phyloP scores from a whole-genome alignment of 202 grass and related monocot genomes.

The Hordeum pubiflorum region DNA sequence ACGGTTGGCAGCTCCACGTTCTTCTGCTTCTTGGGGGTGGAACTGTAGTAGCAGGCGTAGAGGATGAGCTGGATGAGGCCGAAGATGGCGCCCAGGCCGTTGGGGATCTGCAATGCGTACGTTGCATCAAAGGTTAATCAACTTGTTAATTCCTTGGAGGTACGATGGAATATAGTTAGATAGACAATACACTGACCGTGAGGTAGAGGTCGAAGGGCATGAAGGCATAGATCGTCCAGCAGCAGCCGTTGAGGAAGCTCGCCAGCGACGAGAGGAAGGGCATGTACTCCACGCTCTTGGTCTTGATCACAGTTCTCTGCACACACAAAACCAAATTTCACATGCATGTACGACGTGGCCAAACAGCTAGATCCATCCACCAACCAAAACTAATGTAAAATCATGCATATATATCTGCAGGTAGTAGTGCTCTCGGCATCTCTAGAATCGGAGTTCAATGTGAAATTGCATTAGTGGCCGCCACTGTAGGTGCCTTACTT shows the following conservation, averaged over 20 bases:
- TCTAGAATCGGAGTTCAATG: too few relatives aligned
- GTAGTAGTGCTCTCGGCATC: too few relatives aligned
- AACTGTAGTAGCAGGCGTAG: neutral
- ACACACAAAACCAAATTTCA: too few relatives aligned
- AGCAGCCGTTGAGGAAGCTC: conserved; percentile 35
- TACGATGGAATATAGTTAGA: neutral
- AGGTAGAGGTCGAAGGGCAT: conserved; percentile 47
- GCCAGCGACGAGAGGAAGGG: conserved; percentile 31
- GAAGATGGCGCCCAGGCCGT: neutral
- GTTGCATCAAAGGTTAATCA: too few relatives aligned
- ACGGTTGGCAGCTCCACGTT: neutral
- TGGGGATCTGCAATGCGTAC: neutral
- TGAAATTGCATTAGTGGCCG: too few relatives aligned
- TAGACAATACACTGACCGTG: neutral
- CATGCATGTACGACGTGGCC: too few relatives aligned
- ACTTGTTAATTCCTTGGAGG: too few relatives aligned
- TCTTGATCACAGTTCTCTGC: conserved; percentile 29
- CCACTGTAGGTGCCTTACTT: too few relatives aligned
- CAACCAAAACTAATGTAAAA: too few relatives aligned
- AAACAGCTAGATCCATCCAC: too few relatives aligned
- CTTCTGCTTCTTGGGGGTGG: neutral
- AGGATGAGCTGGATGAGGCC: neutral
- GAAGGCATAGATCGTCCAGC: conserved; percentile 41
- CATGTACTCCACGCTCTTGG: conserved; percentile 53
- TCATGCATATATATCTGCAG: too few relatives aligned